Conservation (phyloP, 768 basidiomycete genomes). For the Lactifluus rugatus region DNA sequence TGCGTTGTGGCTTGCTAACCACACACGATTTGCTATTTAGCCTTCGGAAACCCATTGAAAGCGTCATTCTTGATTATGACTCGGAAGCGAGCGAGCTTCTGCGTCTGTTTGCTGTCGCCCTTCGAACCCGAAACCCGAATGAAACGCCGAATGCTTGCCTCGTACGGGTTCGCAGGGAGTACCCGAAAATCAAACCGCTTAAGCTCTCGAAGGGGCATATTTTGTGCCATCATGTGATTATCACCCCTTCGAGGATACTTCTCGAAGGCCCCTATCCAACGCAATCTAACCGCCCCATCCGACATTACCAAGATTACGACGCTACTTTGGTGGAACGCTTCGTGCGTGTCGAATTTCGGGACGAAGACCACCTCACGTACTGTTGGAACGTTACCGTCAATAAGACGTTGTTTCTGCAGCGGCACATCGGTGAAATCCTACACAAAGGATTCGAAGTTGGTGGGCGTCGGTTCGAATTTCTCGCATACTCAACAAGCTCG, state of each 20-base stretch:
- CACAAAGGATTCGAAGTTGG: neutral
- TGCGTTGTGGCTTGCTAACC: constrained; percentile 53
- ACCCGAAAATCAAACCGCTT: neutral
- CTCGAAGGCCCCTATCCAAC: neutral
- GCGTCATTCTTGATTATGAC: neutral
- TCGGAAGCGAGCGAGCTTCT: neutral
- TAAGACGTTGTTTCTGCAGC: neutral
- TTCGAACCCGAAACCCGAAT: neutral
- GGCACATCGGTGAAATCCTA: neutral
- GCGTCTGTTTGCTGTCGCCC: neutral
- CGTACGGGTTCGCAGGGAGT: neutral
- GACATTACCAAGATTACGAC: neutral
- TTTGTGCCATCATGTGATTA: neutral
- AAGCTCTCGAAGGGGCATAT: neutral
- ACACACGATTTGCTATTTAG: constrained; percentile 25
- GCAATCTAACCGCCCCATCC: neutral
- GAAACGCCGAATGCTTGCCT: neutral
- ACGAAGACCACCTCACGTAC: neutral
- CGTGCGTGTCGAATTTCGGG: neutral
- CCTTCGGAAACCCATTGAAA: neutral
- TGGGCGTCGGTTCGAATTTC: neutral
- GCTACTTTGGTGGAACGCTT: neutral
- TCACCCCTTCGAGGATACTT: neutral
- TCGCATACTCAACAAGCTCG: neutral
- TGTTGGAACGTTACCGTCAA: neutral